Evolutionary conservation across 768 basidiomycete species (phyloP).

Genomic region (Coprinellus micaceus): DNA sequence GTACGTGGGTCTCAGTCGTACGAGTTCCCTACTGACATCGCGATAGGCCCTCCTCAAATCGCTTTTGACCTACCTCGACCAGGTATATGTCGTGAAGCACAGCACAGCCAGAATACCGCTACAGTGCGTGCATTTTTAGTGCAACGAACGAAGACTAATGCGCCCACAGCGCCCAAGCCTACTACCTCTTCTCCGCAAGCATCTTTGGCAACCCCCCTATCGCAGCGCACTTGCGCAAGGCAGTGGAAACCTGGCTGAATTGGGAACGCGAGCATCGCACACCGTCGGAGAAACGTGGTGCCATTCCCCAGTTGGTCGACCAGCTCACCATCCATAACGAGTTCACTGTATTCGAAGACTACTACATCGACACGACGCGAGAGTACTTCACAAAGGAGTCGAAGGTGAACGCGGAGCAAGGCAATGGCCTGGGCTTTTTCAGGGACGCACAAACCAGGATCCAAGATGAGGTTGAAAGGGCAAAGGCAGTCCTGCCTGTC

Average conservation of each 20-base stretch:
- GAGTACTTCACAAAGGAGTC: slow-evolving; percentile 57
- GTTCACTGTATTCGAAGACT: slow-evolving; percentile 58
- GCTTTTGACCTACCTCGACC: slow-evolving; percentile 69
- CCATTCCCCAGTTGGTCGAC: slow-evolving; percentile 48
- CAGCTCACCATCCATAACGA: slow-evolving; percentile 56
- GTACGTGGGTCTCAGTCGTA: slow-evolving; percentile 35
- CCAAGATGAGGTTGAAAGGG: slow-evolving; percentile 56
- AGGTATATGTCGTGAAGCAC: slow-evolving; percentile 50
- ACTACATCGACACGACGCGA: slow-evolving; percentile 46
- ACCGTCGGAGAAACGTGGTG: slow-evolving; percentile 27
- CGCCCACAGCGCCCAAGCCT: slow-evolving; percentile 50
- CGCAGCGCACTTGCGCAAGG: slow-evolving; percentile 37
- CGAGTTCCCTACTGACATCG: not conserved
- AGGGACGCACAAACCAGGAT: slow-evolving; percentile 41
- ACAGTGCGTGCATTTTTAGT: not conserved
- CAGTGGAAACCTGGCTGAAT: slow-evolving; percentile 49
- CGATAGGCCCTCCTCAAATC: slow-evolving; percentile 55
- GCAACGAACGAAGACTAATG: not conserved
- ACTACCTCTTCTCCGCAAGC: slow-evolving; percentile 43
- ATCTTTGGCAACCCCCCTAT: slow-evolving; percentile 51
- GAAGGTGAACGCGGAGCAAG: slow-evolving; percentile 32
- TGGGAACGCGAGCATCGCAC: slow-evolving; percentile 50
- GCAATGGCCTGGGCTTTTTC: slow-evolving; percentile 53
- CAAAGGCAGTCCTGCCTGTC: slow-evolving; percentile 46
- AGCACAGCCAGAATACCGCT: slow-evolving; percentile 33